Conservation (phyloP, 768 basidiomycete genomes). For the Clitopilus passeckerianus region DNA sequence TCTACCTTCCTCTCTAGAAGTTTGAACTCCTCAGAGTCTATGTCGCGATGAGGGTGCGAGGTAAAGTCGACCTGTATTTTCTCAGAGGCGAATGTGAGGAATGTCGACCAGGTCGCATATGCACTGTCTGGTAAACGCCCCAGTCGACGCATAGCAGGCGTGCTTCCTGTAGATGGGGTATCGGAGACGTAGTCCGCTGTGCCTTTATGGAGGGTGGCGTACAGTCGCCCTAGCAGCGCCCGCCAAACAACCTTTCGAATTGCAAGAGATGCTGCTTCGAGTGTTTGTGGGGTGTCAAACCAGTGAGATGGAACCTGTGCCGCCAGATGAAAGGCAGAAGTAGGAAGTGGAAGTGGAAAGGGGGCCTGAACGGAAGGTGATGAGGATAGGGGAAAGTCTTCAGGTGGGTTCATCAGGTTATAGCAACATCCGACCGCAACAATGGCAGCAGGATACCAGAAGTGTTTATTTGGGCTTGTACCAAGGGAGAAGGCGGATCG, state of each 20-base stretch:
- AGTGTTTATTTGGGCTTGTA: neutral
- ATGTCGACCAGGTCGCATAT: constrained; percentile 45
- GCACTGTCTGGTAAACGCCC: constrained; percentile 48
- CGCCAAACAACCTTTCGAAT: constrained; percentile 70
- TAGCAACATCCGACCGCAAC: constrained; percentile 79
- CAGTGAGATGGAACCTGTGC: constrained; percentile 67
- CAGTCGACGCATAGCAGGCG: constrained; percentile 30
- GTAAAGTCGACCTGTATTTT: constrained; percentile 21
- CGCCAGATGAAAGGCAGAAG: constrained; percentile 63
- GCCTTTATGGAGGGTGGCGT: constrained; percentile 5
- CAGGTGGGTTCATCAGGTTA: constrained; percentile 50
- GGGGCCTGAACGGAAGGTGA: constrained; percentile 17
- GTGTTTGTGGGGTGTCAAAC: constrained; percentile 31
- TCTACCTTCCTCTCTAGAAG: constrained; percentile 38
- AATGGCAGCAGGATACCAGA: constrained; percentile 48
- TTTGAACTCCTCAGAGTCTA: constrained; percentile 8
- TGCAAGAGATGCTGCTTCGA: constrained; percentile 39
- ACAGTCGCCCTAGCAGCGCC: constrained; percentile 42
- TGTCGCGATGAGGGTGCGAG: neutral
- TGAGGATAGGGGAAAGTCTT: constrained; percentile 52
- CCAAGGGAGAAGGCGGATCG: constrained; percentile 37
- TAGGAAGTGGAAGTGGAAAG: constrained; percentile 33
- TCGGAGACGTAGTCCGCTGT: constrained; percentile 2
- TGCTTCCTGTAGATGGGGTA: constrained; percentile 28
- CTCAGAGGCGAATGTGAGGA: constrained; percentile 25